Conservation (phyloP, 2,329 filamentous ascomycete genomes). For the Aspergillus phoenicis region DNA sequence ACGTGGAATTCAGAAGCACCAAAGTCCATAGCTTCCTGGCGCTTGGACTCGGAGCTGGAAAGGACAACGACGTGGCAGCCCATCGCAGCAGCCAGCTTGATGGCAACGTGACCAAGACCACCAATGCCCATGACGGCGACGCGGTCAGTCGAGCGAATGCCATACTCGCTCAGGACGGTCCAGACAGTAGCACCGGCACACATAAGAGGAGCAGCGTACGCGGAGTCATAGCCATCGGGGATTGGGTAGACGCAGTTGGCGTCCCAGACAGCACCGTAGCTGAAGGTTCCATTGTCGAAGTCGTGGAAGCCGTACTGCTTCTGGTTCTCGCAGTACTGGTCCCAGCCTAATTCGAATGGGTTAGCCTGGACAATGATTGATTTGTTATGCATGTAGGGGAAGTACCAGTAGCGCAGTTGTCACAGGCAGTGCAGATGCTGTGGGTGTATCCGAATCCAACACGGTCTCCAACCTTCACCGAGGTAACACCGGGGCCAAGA, state of each 20-base stretch:
- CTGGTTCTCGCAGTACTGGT: constrained; percentile 29
- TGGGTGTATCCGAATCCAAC: constrained; percentile 38
- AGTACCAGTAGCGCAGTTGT: constrained; percentile 30
- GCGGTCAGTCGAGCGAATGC: constrained; percentile 13
- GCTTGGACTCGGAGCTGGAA: constrained; percentile 25
- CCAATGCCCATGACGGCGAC: constrained; percentile 18
- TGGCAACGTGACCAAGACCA: constrained; percentile 18
- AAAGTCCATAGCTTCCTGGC: constrained; percentile 39
- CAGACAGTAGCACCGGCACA: constrained; percentile 17
- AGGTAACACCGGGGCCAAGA: constrained; percentile 47
- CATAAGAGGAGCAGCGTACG: constrained; percentile 17
- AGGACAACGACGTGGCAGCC: constrained; percentile 56
- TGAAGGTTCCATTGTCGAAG: constrained; percentile 36
- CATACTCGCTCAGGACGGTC: constrained; percentile 12
- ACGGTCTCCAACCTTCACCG: constrained; percentile 47
- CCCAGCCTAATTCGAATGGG: constrained; percentile 13
- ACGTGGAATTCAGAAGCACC: constrained; percentile 65
- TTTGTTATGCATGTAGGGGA: too few species aligned
- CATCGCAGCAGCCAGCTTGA: constrained; percentile 66
- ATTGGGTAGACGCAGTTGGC: constrained; percentile 21
- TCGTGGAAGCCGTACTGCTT: constrained; percentile 31
- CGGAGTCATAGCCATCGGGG: neutral
- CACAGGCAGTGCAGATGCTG: constrained; percentile 33
- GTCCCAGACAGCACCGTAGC: constrained; percentile 32
- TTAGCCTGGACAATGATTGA: neutral